Percentiles rank a stretch among this genome's conserved stretches.
Conservation (phyloP, 495 filamentous ascomycete species). For the Astrothelium macrocarpum region DNA sequence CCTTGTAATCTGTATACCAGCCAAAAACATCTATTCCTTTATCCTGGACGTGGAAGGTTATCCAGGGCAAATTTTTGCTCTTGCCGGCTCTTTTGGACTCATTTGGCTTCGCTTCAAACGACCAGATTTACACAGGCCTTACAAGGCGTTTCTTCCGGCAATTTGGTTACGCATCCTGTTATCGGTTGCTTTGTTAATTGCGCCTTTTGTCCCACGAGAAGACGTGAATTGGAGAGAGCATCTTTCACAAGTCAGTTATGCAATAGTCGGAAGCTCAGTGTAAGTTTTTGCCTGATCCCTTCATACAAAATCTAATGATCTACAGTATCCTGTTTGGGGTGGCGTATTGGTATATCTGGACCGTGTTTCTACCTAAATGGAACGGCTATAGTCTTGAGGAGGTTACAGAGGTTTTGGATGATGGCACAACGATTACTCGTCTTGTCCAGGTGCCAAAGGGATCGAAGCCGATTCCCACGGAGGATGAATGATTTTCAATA, state of each 20-base stretch:
- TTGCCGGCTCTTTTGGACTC: constrained; percentile 52
- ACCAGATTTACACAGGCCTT: constrained; percentile 55
- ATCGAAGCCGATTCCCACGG: background rate
- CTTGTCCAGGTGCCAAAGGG: constrained; percentile 38
- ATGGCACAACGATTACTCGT: constrained; percentile 51
- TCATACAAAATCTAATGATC: constrained; percentile 15
- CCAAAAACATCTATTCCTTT: constrained; percentile 60
- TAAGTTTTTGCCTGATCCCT: constrained; percentile 38
- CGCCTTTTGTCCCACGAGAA: constrained; percentile 45
- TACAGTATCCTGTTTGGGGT: constrained; percentile 49
- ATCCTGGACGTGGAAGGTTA: constrained; percentile 67
- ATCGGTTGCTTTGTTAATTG: constrained; percentile 41
- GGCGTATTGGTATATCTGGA: constrained; percentile 66
- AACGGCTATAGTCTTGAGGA: constrained; percentile 52
- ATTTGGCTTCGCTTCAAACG: constrained; percentile 52
- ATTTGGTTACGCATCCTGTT: constrained; percentile 39
- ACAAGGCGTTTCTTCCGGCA: constrained; percentile 54
- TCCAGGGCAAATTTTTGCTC: constrained; percentile 49
- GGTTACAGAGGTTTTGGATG: constrained; percentile 45
- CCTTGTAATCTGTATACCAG: constrained; percentile 54
- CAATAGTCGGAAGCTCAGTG: constrained; percentile 59
- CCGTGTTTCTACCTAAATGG: constrained; percentile 49
- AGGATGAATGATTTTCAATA: background rate
- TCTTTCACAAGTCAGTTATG: constrained; percentile 64
- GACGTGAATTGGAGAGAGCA: constrained; percentile 44